phyloP scores from a whole-genome alignment of 805 yeast genomes.

The Candida nitratophila region DNA sequence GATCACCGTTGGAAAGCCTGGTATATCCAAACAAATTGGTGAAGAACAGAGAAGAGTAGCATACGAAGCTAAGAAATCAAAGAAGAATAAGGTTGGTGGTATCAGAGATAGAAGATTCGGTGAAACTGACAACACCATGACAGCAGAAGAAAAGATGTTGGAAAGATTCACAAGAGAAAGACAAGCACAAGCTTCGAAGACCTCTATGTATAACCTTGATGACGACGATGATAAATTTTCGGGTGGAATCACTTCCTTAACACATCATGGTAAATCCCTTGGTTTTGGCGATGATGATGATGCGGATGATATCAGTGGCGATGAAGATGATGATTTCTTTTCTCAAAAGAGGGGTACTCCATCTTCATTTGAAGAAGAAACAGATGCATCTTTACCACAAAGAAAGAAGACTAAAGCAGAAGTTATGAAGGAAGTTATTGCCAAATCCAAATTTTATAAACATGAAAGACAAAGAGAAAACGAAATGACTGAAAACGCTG shows the following conservation, averaged over 20 bases:
- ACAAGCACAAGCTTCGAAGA: constrained; percentile 52
- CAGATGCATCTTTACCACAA: constrained; percentile 30
- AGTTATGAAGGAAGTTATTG: constrained; percentile 80
- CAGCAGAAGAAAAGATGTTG: constrained; percentile 91
- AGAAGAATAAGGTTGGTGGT: constrained; percentile 70
- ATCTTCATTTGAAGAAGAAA: constrained; percentile 23
- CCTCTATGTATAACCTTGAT: constrained; percentile 65
- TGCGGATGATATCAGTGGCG: constrained; percentile 22
- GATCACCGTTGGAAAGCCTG: constrained; percentile 60
- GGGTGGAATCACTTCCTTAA: constrained; percentile 41
- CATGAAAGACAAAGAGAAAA: constrained; percentile 67
- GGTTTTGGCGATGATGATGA: constrained; percentile 14
- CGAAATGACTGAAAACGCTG: constrained; percentile 50
- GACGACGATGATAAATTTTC: constrained; percentile 49
- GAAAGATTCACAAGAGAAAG: constrained; percentile 89
- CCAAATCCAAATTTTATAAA: constrained; percentile 72
- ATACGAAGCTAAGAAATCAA: constrained; percentile 56
- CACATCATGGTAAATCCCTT: constrained; percentile 71
- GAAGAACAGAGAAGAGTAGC: constrained; percentile 56
- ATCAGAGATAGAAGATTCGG: constrained; percentile 87
- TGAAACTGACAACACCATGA: constrained; percentile 62
- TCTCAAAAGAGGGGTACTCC: constrained; percentile 25
- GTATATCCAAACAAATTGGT: constrained; percentile 59
- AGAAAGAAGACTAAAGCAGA: constrained; percentile 74
- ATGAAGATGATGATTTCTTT: constrained; percentile 28